phyloP scores from a whole-genome alignment of 352 stramenopile genomes.

The Phytopythium chamaehyphon region DNA sequence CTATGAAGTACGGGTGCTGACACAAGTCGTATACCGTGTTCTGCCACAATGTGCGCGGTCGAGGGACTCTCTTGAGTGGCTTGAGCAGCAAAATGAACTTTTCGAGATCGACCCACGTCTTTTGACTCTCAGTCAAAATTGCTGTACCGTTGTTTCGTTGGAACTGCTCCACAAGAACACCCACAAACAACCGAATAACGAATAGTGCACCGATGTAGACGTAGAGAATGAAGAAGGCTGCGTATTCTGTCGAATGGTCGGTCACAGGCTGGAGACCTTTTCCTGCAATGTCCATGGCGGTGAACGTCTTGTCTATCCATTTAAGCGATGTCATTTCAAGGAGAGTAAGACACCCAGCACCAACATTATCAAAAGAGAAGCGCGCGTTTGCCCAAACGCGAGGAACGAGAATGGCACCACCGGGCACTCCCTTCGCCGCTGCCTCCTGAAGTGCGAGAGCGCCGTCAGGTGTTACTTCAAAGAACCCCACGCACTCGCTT shows the following conservation, averaged over 20 bases:
- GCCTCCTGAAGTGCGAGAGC: constrained; percentile 48
- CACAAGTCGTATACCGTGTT: constrained; percentile 52
- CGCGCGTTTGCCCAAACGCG: constrained; percentile 65
- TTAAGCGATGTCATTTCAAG: constrained; percentile 82
- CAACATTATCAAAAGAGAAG: constrained; percentile 80
- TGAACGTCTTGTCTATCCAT: constrained; percentile 76
- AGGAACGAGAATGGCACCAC: constrained; percentile 42
- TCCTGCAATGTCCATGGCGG: constrained; percentile 68
- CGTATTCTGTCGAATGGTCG: constrained; percentile 39
- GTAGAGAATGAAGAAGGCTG: constrained; percentile 71
- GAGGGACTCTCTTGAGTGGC: constrained; percentile 49
- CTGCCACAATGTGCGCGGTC: constrained; percentile 23
- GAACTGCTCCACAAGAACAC: constrained; percentile 79
- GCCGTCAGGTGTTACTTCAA: constrained; percentile 37
- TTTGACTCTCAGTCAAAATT: constrained; percentile 74
- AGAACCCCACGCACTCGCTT: constrained; percentile 58
- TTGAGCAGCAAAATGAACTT: constrained; percentile 76
- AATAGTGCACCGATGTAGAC: constrained; percentile 77
- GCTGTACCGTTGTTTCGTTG: constrained; percentile 81
- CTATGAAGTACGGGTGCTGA: constrained; percentile 53
- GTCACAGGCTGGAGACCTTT: constrained; percentile 37
- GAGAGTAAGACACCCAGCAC: constrained; percentile 53
- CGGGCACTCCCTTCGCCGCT: constrained; percentile 23
- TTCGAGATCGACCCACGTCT: constrained; percentile 77
- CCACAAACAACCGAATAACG: constrained; percentile 75